A percentile compares a stretch with the other conserved stretches of the same genome.
Conservation (phyloP, 306 rosid genomes). For the Lablab purpureus region DNA sequence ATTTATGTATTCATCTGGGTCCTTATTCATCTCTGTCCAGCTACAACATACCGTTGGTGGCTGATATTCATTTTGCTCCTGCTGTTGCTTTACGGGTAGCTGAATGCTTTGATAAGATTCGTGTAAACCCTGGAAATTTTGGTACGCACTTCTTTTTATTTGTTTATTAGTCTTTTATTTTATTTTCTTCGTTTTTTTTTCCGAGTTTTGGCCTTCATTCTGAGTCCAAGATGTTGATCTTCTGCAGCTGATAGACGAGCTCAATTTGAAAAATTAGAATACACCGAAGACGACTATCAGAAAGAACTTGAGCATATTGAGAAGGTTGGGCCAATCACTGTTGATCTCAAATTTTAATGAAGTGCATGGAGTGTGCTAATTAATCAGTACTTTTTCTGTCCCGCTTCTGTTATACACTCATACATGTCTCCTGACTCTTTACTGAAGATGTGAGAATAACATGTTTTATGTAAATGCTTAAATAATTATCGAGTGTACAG, state of each 20-base stretch:
- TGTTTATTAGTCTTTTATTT: neutral
- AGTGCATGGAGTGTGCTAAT: neutral
- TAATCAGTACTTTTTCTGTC: slow-evolving; percentile 17
- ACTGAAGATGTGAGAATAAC: slow-evolving; percentile 18
- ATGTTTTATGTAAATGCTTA: neutral
- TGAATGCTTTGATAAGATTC: slow-evolving; percentile 93
- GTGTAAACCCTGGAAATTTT: slow-evolving; percentile 94
- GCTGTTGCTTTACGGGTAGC: slow-evolving; percentile 85
- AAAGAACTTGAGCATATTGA: slow-evolving; percentile 99
- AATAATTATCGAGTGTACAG: neutral
- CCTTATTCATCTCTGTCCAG: slow-evolving; percentile 57
- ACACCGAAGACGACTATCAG: slow-evolving; percentile 92
- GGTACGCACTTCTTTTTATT: slow-evolving; percentile 57
- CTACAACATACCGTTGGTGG: slow-evolving; percentile 85
- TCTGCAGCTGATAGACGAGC: slow-evolving; percentile 96
- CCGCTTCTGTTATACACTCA: neutral
- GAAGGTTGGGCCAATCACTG: slow-evolving; percentile 57
- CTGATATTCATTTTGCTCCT: slow-evolving; percentile 95
- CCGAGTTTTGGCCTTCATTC: slow-evolving; percentile 17
- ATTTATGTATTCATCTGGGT: slow-evolving; percentile 31
- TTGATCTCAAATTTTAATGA: slow-evolving; percentile 18
- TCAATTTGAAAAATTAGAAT: slow-evolving; percentile 88
- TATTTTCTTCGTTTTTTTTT: neutral
- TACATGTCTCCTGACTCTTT: neutral
- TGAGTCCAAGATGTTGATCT: slow-evolving; percentile 46